A percentile compares a stretch with the other conserved stretches of the same genome.
phyloP scores from a whole-genome alignment of 768 basidiomycete species.

The Leccinum disarticulatum region DNA sequence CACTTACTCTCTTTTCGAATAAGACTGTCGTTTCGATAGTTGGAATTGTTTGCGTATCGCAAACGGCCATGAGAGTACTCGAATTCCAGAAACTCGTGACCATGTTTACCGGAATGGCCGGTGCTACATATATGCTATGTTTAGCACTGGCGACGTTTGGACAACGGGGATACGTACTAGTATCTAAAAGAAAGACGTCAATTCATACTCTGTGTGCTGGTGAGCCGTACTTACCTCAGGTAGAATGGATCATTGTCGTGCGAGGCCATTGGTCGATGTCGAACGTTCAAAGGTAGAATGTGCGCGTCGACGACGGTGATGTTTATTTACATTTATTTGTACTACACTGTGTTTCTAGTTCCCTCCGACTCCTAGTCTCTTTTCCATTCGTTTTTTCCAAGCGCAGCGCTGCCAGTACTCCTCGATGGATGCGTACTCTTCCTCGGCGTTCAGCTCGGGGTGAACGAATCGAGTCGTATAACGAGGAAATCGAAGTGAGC shows the following conservation, averaged over 20 bases:
- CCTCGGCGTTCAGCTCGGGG: too few relatives aligned
- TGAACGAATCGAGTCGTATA: too few relatives aligned
- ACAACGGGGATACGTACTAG: constrained; percentile 40
- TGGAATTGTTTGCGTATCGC: constrained; percentile 98
- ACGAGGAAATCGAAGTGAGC: too few relatives aligned
- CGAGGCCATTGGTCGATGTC: constrained; percentile 24
- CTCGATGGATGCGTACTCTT: too few relatives aligned
- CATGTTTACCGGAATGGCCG: constrained; percentile 98
- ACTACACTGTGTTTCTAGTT: too few relatives aligned
- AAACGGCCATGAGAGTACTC: constrained; percentile 96
- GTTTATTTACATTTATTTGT: too few relatives aligned
- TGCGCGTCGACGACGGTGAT: not conserved
- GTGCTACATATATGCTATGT: constrained; percentile 38
- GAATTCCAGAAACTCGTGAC: constrained; percentile 97
- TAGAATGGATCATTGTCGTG: constrained; percentile 78
- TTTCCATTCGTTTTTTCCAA: too few relatives aligned
- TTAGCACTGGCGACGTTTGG: too few relatives aligned
- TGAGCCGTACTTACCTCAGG: constrained; percentile 51
- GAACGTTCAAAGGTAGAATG: not conserved
- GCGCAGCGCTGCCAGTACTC: too few relatives aligned
- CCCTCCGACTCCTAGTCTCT: too few relatives aligned
- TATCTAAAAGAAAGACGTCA: constrained; percentile 39
- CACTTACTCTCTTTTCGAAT: constrained; percentile 97
- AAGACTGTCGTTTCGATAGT: constrained; percentile 95
- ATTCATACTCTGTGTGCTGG: not conserved